Conservation (phyloP, 2,329 filamentous ascomycete genomes). For the Paecilomyces dactylethromorphus region DNA sequence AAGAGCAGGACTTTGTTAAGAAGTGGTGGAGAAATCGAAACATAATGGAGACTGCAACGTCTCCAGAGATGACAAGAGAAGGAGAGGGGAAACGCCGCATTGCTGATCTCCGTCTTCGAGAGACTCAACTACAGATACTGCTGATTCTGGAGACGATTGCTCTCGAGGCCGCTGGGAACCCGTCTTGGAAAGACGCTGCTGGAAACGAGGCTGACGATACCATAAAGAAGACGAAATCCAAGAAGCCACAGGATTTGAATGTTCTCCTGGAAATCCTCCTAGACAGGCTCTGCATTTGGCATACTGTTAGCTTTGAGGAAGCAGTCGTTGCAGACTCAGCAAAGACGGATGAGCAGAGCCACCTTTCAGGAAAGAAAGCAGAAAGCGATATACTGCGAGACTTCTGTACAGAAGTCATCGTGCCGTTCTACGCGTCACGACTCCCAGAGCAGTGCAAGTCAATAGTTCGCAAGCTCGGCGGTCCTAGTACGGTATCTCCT, state of each 20-base stretch:
- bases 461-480: constrained; percentile 43
- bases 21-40: constrained; percentile 42
- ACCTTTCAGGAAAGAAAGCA: constrained; percentile 25
- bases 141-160: constrained; percentile 42
- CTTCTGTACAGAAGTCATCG: constrained; percentile 45
- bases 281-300: constrained; percentile 46
- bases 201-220: constrained; percentile 10
- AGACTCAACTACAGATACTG: constrained; percentile 45
- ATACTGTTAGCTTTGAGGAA: constrained; percentile 39
- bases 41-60: constrained; percentile 17
- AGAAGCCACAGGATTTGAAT: constrained; percentile 37
- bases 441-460: constrained; percentile 41
- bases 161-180: constrained; percentile 24
- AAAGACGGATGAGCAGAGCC: constrained; percentile 20
- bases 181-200: constrained; percentile 12
- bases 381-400: constrained; percentile 41
- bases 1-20: constrained; percentile 36
- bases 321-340: constrained; percentile 18
- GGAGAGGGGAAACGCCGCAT: constrained; percentile 34
- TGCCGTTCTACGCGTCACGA: constrained; percentile 44
- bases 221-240: constrained; percentile 21
- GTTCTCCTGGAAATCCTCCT: constrained; percentile 41
- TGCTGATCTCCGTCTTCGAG: constrained; percentile 39
- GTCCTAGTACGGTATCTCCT: constrained; percentile 31
- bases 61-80: constrained; percentile 24